These are phyloP conservation scores for Puccinellia tenuiflora DNA, from an alignment of 176 grass and related monocot species.

Conservation along the genomic window DNA sequence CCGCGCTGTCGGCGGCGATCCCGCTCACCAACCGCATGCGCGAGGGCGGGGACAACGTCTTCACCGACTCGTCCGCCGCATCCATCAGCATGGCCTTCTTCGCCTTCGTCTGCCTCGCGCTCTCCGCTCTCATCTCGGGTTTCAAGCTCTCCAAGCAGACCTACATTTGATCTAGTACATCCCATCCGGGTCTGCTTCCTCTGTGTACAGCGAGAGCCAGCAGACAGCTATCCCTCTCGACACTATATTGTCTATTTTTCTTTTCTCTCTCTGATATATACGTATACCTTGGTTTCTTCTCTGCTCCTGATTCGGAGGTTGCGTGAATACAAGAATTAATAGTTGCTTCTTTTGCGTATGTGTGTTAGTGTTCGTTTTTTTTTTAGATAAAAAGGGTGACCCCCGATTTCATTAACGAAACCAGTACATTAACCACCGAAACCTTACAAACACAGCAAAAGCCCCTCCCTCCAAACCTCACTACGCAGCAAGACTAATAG, in stretches of 20 bases:
- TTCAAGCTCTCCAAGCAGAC: constrained; percentile 77
- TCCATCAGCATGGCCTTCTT: constrained; percentile 95
- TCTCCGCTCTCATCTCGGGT: constrained; percentile 70
- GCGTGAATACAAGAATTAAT: background rate
- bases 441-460: too few species aligned
- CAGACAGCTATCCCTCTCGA: background rate
- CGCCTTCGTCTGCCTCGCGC: constrained; percentile 69
- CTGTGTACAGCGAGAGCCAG: background rate
- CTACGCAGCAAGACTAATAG: too few species aligned
- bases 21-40: constrained; percentile 86
- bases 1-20: constrained; percentile 67
- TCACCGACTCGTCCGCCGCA: constrained; percentile 78
- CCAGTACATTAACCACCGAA: too few species aligned
- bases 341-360: background rate
- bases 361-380: background rate
- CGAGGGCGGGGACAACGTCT: constrained; percentile 53
- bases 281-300: background rate
- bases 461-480: too few species aligned
- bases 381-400: too few species aligned
- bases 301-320: background rate
- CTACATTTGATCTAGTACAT: constrained; percentile 50
- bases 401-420: too few species aligned
- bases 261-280: background rate
- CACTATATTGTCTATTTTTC: background rate
- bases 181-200: background rate